phyloP scores from a whole-genome alignment of 2,329 filamentous ascomycete genomes.

The Diaporthe ilicicola region DNA sequence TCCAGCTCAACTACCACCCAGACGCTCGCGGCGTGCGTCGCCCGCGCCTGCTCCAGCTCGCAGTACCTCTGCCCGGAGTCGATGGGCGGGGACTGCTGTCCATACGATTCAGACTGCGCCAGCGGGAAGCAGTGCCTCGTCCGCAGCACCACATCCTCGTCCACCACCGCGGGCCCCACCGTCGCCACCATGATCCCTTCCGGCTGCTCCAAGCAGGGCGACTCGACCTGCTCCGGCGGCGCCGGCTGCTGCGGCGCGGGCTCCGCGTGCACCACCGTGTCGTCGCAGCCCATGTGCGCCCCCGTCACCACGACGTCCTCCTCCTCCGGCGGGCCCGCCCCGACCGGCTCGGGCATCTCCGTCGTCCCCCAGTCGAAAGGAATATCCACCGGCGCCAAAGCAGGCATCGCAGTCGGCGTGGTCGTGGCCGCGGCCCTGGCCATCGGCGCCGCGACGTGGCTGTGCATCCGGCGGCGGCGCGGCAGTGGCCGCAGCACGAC shows the following conservation, averaged over 20 bases:
- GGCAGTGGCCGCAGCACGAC: slow-evolving; percentile 37
- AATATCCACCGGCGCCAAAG: slow-evolving; percentile 60
- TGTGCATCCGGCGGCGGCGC: slow-evolving; percentile 54
- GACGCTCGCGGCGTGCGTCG: slow-evolving; percentile 39
- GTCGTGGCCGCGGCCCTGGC: slow-evolving; percentile 53
- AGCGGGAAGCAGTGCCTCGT: slow-evolving; percentile 46
- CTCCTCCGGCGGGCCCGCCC: slow-evolving; percentile 44
- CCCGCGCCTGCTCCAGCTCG: slow-evolving; percentile 42
- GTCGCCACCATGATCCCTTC: slow-evolving; percentile 47
- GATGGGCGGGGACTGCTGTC: slow-evolving; percentile 42
- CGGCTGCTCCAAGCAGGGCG: slow-evolving; percentile 53
- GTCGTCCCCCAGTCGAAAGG: slow-evolving; percentile 17
- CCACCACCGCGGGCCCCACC: slow-evolving; percentile 32
- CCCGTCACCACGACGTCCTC: slow-evolving; percentile 39
- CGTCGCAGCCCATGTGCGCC: slow-evolving; percentile 50
- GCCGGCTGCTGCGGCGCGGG: slow-evolving; percentile 59
- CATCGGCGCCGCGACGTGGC: slow-evolving; percentile 55
- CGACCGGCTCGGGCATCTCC: slow-evolving; percentile 41
- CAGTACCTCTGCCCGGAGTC: slow-evolving; percentile 44
- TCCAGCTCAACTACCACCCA: slow-evolving; percentile 31
- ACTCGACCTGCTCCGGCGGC: slow-evolving; percentile 54
- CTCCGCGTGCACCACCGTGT: slow-evolving; percentile 51
- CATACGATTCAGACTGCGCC: slow-evolving; percentile 53
- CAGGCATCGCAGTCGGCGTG: slow-evolving; percentile 64
- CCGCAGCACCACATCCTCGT: slow-evolving; percentile 35